Evolutionary conservation across 208 protist genomes (phyloP).

Genomic region (Leishmania tropica): DNA sequence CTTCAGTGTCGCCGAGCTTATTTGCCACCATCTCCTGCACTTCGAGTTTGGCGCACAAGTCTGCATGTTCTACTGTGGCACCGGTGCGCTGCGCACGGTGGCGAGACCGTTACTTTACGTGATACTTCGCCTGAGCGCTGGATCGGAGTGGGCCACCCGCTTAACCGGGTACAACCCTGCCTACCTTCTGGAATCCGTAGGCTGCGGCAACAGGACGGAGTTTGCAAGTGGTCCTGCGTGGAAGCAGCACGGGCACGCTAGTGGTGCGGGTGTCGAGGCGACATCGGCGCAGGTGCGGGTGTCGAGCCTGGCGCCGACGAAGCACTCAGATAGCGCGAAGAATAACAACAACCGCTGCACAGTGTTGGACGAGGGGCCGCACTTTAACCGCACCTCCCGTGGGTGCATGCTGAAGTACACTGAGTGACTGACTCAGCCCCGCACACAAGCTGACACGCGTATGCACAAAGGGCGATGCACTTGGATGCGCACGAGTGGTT

Average conservation of each 20-base stretch:
- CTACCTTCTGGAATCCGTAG: background rate
- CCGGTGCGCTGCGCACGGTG: slow-evolving; percentile 12
- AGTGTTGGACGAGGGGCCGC: slow-evolving; percentile 41
- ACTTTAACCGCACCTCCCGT: slow-evolving; percentile 45
- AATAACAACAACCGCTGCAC: slow-evolving; percentile 29
- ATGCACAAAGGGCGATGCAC: background rate
- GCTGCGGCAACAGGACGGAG: background rate
- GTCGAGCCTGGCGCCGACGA: slow-evolving; percentile 13
- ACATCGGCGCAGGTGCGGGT: slow-evolving; percentile 7
- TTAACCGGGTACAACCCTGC: slow-evolving; percentile 14
- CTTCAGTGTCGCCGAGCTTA: background rate
- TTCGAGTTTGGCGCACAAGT: slow-evolving; percentile 15
- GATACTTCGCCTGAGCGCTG: slow-evolving; percentile 5
- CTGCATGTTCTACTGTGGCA: slow-evolving; percentile 25
- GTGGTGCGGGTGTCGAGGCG: background rate
- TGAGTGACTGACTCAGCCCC: background rate
- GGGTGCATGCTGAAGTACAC: slow-evolving; percentile 32
- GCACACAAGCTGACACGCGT: background rate
- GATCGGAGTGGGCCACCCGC: background rate
- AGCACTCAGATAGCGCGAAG: slow-evolving; percentile 1
- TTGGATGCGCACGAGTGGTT: background rate
- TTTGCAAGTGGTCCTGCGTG: slow-evolving; percentile 10
- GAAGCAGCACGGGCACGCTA: slow-evolving; percentile 13
- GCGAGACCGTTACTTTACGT: slow-evolving; percentile 11
- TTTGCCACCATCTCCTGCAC: background rate